Percentiles rank a stretch among this genome's conserved stretches.
Evolutionary conservation across 345 rosid genomes (phyloP).

Genomic region (Trapa incisa): DNA sequence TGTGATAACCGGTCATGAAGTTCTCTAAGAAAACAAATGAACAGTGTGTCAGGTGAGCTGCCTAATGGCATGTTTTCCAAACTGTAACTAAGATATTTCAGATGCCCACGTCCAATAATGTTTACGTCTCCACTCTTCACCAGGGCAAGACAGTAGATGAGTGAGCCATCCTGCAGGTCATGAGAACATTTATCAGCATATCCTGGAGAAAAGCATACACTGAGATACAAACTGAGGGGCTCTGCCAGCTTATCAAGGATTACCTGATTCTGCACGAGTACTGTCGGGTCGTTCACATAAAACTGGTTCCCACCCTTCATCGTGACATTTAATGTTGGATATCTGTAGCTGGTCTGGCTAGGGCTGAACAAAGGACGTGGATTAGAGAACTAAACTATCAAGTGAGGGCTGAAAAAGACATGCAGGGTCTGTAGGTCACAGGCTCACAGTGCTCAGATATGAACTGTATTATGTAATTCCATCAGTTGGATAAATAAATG

Average conservation of each 20-base stretch:
- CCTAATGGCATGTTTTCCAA: not conserved
- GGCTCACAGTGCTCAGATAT: not conserved
- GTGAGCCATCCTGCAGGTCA: slow-evolving; percentile 25
- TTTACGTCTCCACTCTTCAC: slow-evolving; percentile 64
- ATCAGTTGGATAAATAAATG: not conserved
- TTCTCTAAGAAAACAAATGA: slow-evolving; percentile 35
- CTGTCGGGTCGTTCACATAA: slow-evolving; percentile 44
- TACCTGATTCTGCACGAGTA: slow-evolving; percentile 29
- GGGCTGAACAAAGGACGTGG: slow-evolving; percentile 20
- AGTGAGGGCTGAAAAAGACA: not conserved
- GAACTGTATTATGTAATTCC: not conserved
- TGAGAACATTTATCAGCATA: slow-evolving; percentile 1
- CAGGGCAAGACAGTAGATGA: slow-evolving; percentile 67
- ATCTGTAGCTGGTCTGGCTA: slow-evolving; percentile 24
- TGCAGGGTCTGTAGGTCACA: not conserved
- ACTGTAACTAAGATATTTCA: not conserved
- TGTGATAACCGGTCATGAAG: slow-evolving; percentile 69
- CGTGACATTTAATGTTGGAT: slow-evolving; percentile 49
- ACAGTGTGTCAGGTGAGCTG: not conserved
- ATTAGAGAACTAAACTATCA: not conserved
- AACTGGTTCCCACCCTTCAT: slow-evolving; percentile 71
- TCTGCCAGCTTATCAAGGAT: not conserved
- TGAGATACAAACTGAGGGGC: not conserved
- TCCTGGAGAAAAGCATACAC: slow-evolving; percentile 5
- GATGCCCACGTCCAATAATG: slow-evolving; percentile 88